These are phyloP conservation scores for Arthrobotrys pseudoclavata DNA, from an alignment of 2,329 filamentous ascomycete genomes.

Conservation along the genomic window DNA sequence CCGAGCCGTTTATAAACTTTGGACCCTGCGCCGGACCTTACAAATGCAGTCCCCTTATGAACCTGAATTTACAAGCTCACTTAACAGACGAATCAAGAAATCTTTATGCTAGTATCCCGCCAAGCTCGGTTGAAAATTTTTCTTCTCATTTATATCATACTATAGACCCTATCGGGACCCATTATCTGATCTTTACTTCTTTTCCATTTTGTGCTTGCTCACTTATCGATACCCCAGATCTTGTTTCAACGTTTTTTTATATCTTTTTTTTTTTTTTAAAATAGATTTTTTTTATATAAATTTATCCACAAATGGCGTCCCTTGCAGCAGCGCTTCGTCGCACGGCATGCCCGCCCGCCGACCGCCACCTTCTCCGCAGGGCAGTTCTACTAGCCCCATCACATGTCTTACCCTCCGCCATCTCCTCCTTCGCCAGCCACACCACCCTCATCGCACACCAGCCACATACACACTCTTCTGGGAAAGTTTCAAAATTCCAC, in stretches of 20 bases:
- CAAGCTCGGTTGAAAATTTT: constrained; percentile 49
- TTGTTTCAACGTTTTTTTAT: constrained; percentile 10
- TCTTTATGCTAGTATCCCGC: constrained; percentile 36
- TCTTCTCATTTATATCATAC: constrained; percentile 20
- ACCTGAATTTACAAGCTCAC: constrained; percentile 18
- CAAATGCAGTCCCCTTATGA: constrained; percentile 52
- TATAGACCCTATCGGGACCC: constrained; percentile 15
- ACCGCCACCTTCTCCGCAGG: constrained; percentile 31
- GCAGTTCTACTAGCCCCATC: constrained; percentile 13
- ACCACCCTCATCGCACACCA: constrained; percentile 12
- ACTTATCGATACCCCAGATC: constrained; percentile 31
- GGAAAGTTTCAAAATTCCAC: constrained; percentile 47
- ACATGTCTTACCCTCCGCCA: constrained; percentile 16
- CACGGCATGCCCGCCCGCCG: constrained; percentile 36
- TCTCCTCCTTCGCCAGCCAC: constrained; percentile 27
- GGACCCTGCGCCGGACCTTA: constrained; percentile 40
- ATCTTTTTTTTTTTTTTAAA: constrained; percentile 5
- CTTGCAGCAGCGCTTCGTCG: constrained; percentile 53
- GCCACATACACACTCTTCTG: constrained; percentile 29
- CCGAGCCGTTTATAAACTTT: constrained; percentile 52
- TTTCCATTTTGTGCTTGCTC: constrained; percentile 20
- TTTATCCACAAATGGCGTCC: constrained; percentile 37
- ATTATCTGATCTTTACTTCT: constrained; percentile 20
- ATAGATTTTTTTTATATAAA: background rate
- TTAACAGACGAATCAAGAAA: constrained; percentile 13